Percentiles rank a stretch among this genome's conserved stretches.
These are phyloP conservation scores for Tolypocladium ophioglossoides DNA, from an alignment of 2,329 filamentous ascomycete genomes.

Conservation along the genomic window DNA sequence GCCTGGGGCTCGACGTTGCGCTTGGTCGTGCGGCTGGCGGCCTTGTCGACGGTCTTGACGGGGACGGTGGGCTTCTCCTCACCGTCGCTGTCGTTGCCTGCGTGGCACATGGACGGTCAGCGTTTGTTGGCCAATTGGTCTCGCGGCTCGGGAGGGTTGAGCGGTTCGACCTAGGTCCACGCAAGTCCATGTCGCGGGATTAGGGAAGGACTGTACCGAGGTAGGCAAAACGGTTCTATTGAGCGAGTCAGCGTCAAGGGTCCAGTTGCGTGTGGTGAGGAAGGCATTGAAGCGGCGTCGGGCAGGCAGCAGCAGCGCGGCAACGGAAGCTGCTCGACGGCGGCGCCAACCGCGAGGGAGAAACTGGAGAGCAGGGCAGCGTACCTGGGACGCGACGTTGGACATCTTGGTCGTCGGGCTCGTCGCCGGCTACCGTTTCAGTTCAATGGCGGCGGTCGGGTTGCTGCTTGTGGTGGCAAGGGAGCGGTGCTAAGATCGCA, in stretches of 20 bases:
- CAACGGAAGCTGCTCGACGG: background rate
- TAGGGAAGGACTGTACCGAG: conserved; percentile 60
- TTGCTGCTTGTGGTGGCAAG: conserved; percentile 19
- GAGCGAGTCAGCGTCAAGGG: conserved; percentile 1
- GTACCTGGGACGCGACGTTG: conserved; percentile 47
- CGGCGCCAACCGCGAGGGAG: background rate
- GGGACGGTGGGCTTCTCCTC: conserved; percentile 69
- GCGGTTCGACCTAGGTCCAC: conserved; percentile 2
- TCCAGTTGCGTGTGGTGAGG: background rate
- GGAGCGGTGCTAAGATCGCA: conserved; percentile 25
- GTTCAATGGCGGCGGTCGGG: conserved; percentile 23
- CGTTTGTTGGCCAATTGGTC: background rate
- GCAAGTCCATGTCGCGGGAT: conserved; percentile 3
- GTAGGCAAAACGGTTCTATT: conserved; percentile 92
- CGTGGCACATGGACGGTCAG: conserved; percentile 5
- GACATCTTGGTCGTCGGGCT: conserved; percentile 47
- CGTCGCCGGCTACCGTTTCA: conserved; percentile 34
- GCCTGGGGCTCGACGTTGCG: conserved; percentile 73
- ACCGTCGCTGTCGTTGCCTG: conserved; percentile 51
- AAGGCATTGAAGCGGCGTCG: background rate
- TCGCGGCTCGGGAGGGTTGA: conserved; percentile 6
- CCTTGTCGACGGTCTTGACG: conserved; percentile 84
- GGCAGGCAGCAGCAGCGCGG: background rate
- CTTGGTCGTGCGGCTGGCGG: conserved; percentile 63
- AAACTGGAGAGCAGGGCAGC: conserved; percentile 13